phyloP scores from a whole-genome alignment of 2,329 filamentous ascomycete species.

The Neonectria faginata region DNA sequence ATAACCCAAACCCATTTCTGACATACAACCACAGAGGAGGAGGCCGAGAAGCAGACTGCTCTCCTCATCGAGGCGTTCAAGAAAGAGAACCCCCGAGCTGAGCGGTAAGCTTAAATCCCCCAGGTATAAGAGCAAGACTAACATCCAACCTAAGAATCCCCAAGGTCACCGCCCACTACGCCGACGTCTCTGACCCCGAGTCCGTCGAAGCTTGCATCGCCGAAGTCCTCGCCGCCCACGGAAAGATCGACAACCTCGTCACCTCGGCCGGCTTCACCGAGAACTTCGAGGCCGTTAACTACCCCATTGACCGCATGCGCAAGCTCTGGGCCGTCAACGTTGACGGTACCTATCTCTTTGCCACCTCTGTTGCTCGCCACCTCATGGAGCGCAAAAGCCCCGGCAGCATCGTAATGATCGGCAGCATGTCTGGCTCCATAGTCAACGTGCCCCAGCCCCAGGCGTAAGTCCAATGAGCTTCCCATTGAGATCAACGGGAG shows the following conservation, averaged over 20 bases:
- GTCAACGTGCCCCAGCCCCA: conserved; percentile 97
- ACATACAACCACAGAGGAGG: conserved; percentile 71
- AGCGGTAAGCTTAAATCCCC: conserved; percentile 61
- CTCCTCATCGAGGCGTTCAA: conserved; percentile 81
- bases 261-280: conserved; percentile 98
- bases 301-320: conserved; percentile 89
- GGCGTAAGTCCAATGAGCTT: conserved; percentile 60
- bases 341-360: conserved; percentile 90
- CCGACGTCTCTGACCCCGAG: conserved; percentile 83
- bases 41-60: conserved; percentile 81
- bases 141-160: conserved; percentile 66
- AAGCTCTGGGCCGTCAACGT: conserved; percentile 97
- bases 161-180: conserved; percentile 89
- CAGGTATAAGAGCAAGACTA: conserved; percentile 8
- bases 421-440: conserved; percentile 92
- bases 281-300: conserved; percentile 92
- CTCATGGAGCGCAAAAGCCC: conserved; percentile 82
- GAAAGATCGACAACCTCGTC: conserved; percentile 90
- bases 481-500: not conserved
- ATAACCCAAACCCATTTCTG: conserved; percentile 17
- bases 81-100: conserved; percentile 81
- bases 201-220: conserved; percentile 81
- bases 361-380: conserved; percentile 85
- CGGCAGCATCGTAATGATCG: conserved; percentile 93
- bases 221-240: conserved; percentile 70